A percentile compares a stretch with the other conserved stretches of the same genome.
Conservation (phyloP, 345 rosid genomes). For the Populus simonii region DNA sequence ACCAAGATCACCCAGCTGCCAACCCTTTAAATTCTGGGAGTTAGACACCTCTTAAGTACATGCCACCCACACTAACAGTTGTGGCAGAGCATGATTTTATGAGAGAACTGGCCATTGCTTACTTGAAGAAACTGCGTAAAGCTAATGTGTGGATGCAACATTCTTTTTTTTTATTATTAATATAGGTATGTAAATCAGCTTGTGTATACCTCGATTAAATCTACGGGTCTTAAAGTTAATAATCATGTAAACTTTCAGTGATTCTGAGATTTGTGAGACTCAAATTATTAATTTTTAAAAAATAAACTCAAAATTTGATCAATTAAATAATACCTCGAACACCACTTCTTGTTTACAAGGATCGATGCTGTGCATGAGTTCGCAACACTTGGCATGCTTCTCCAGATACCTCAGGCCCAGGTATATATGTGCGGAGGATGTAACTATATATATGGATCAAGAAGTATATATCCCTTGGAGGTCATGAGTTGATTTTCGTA, state of each 20-base stretch:
- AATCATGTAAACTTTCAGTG: too few species aligned
- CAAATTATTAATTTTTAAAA: too few species aligned
- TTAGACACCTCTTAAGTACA: slow-evolving; percentile 74
- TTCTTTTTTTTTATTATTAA: too few species aligned
- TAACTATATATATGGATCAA: slow-evolving; percentile 74
- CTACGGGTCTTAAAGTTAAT: too few species aligned
- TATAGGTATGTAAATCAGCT: too few species aligned
- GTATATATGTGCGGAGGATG: slow-evolving; percentile 91
- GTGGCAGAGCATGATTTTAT: slow-evolving; percentile 84
- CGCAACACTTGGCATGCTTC: slow-evolving; percentile 90
- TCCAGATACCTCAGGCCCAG: slow-evolving; percentile 83
- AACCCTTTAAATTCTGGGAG: slow-evolving; percentile 73
- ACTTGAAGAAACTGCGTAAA: slow-evolving; percentile 81
- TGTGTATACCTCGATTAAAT: too few species aligned
- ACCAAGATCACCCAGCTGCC: slow-evolving; percentile 77
- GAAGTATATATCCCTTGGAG: slow-evolving; percentile 78
- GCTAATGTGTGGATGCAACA: slow-evolving; percentile 71
- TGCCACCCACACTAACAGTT: slow-evolving; percentile 92
- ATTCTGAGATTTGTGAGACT: too few species aligned
- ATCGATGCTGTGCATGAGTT: slow-evolving; percentile 78
- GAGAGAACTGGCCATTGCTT: slow-evolving; percentile 94
- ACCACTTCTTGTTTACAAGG: slow-evolving; percentile 87
- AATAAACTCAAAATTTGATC: too few species aligned
- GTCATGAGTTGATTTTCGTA: slow-evolving; percentile 79
- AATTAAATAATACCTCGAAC: too few species aligned